Conservation (phyloP, 2,329 filamentous ascomycete genomes). For the Hymenoscyphus fructigenus region DNA sequence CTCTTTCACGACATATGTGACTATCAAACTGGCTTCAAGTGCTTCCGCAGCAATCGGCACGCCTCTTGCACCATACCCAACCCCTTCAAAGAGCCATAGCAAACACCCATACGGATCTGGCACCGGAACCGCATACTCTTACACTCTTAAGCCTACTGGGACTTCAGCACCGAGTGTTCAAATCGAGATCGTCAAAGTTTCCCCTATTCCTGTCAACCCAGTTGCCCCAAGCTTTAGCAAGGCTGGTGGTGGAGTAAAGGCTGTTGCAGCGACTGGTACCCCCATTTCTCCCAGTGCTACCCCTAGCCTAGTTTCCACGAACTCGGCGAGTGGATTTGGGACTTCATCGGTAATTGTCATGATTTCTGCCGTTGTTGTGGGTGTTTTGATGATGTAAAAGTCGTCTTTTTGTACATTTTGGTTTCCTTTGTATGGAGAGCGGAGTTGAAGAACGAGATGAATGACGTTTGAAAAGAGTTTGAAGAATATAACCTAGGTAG, state of each 20-base stretch:
- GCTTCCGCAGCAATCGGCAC: not conserved
- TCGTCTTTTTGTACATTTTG: not conserved
- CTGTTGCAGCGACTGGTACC: not conserved
- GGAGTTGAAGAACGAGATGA: not conserved
- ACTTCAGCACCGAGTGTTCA: not conserved
- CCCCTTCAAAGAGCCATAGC: not conserved
- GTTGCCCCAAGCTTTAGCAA: not conserved
- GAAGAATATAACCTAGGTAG: not conserved
- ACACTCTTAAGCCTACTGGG: not conserved
- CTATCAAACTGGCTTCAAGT: not conserved
- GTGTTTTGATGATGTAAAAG: slow-evolving; percentile 6
- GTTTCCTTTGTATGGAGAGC: not conserved
- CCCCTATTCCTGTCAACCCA: not conserved
- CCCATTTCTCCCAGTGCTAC: not conserved
- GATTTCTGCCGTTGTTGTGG: not conserved
- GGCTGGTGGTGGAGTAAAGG: not conserved
- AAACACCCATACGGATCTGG: slow-evolving; percentile 2
- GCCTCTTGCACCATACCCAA: slow-evolving; percentile 9
- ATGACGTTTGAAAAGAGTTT: not conserved
- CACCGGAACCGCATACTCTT: slow-evolving; percentile 6
- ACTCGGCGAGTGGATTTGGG: not conserved
- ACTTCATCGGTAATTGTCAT: not conserved
- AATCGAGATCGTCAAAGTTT: slow-evolving; percentile 6
- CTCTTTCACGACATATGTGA: not conserved
- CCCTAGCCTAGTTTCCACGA: not conserved